phyloP scores from a whole-genome alignment of 2,329 filamentous ascomycete species.

The Ophiostoma tasmaniense region DNA sequence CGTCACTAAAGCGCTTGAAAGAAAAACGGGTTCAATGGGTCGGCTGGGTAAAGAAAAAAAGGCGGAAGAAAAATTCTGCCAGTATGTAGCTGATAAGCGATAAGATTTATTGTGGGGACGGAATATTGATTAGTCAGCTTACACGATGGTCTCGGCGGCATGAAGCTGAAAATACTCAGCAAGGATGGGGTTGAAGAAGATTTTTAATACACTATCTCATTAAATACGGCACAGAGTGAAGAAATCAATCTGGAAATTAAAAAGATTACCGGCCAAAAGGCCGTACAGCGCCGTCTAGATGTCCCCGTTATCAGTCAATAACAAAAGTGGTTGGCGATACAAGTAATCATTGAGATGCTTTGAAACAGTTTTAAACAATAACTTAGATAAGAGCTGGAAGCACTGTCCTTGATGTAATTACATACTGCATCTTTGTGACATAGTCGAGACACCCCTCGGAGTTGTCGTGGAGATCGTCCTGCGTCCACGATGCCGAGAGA shows the following conservation, averaged over 20 bases:
- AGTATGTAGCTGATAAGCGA: constrained; percentile 9
- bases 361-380: too few species aligned
- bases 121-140: not conserved
- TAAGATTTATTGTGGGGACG: not conserved
- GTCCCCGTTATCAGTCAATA: not conserved
- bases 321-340: not conserved
- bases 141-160: not conserved
- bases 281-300: not conserved
- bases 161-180: not conserved
- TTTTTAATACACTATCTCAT: too few species aligned
- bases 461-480: not conserved
- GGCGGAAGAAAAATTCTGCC: constrained; percentile 22
- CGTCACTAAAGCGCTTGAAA: not conserved
- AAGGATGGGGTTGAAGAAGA: not conserved
- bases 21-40: constrained; percentile 2
- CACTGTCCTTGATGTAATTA: not conserved
- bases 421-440: not conserved
- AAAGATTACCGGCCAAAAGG: not conserved
- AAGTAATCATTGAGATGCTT: not conserved
- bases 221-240: too few species aligned
- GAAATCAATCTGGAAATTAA: too few species aligned
- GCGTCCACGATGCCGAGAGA: not conserved
- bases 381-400: not conserved
- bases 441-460: not conserved
- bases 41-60: constrained; percentile 15